Evolutionary conservation across 2,329 filamentous ascomycete genomes (phyloP).

Genomic region (Botrytis byssoidea): DNA sequence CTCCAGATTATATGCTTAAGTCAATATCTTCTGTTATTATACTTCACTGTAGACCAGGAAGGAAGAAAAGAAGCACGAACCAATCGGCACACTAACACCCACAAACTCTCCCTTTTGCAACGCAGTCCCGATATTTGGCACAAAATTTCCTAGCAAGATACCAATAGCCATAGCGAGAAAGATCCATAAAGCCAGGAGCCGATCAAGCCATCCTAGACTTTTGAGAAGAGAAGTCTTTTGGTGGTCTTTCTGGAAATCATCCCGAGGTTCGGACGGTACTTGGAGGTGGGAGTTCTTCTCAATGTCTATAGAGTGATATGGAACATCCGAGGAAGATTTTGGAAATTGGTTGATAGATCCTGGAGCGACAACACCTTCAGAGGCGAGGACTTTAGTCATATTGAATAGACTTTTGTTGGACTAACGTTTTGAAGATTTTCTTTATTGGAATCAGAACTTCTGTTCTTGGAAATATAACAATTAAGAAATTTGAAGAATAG

Average conservation of each 20-base stretch:
- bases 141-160: constrained; percentile 63
- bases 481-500: background rate
- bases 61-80: constrained; percentile 41
- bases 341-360: background rate
- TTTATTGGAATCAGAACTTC: background rate
- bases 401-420: background rate
- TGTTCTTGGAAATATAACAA: background rate
- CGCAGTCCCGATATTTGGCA: constrained; percentile 52
- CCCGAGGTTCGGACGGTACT: background rate
- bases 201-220: constrained; percentile 48
- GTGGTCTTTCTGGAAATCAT: background rate
- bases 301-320: background rate
- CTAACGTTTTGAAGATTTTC: background rate
- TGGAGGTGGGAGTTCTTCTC: background rate
- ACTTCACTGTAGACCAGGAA: background rate
- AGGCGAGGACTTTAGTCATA: constrained; percentile 12
- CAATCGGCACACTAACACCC: constrained; percentile 61
- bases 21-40: background rate
- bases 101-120: constrained; percentile 62
- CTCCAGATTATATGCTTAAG: background rate
- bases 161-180: constrained; percentile 65
- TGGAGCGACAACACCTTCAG: background rate
- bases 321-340: background rate
- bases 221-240: constrained; percentile 28
- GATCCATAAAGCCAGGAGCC: constrained; percentile 58